Conservation (phyloP, 2,329 filamentous ascomycete genomes). For the Ophiocordyceps sinensis region DNA sequence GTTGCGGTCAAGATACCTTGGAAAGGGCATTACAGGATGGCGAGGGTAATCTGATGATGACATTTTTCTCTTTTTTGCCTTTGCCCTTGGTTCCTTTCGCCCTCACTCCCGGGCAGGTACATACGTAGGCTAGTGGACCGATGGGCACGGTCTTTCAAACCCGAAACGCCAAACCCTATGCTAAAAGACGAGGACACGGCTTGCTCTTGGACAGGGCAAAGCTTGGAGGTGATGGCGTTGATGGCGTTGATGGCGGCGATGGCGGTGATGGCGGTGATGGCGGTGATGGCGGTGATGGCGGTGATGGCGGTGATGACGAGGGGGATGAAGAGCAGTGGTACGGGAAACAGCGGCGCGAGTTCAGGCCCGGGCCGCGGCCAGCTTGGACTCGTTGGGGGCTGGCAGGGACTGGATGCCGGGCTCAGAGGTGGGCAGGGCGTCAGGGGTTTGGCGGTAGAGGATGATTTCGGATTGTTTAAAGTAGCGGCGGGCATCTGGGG, state of each 20-base stretch:
- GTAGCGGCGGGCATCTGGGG: conserved; percentile 77
- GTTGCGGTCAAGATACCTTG: conserved; percentile 15
- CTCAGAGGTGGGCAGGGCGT: conserved; percentile 22
- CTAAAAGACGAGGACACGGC: conserved; percentile 11
- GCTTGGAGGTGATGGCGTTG: background rate
- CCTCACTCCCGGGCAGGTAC: no score
- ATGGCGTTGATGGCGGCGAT: no score
- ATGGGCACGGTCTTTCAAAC: conserved; percentile 4
- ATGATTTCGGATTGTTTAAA: conserved; percentile 99
- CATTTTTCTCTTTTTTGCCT: background rate
- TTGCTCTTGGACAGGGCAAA: background rate
- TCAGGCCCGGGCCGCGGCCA: conserved; percentile 22
- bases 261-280: background rate
- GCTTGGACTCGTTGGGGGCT: conserved; percentile 29
- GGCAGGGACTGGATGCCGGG: conserved; percentile 26
- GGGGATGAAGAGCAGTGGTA: background rate
- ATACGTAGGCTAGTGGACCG: conserved; percentile 5
- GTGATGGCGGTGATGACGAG: no score
- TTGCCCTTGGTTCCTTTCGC: conserved; percentile 3
- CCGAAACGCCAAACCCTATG: conserved; percentile 25
- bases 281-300: background rate
- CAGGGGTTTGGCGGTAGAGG: conserved; percentile 69
- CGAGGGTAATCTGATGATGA: conserved; percentile 11
- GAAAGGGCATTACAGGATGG: conserved; percentile 11
- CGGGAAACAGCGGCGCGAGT: background rate